These are phyloP conservation scores for Backusella circina DNA, from an alignment of 192 early-diverging fungal species.

Conservation along the genomic window DNA sequence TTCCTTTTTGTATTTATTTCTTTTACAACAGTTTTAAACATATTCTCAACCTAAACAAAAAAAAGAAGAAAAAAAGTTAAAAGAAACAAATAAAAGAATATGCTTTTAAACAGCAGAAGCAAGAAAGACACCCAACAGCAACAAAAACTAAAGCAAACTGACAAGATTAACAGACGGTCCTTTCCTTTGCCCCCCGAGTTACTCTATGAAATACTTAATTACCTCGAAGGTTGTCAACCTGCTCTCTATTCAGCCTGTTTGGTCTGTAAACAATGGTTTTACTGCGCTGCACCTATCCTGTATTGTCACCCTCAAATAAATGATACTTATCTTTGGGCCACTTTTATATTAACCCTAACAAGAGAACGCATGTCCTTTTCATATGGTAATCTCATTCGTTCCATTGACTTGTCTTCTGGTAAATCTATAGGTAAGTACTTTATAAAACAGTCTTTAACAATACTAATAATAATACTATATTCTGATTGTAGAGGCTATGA, in stretches of 20 bases:
- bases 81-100: not conserved
- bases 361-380: constrained; percentile 22
- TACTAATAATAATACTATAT: not conserved
- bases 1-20: not conserved
- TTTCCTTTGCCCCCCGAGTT: constrained; percentile 41
- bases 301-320: constrained; percentile 36
- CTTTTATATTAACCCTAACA: constrained; percentile 38
- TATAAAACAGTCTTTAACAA: not conserved
- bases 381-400: constrained; percentile 39
- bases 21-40: not conserved
- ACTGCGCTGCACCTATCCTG: constrained; percentile 35
- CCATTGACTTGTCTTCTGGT: constrained; percentile 39
- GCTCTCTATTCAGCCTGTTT: constrained; percentile 29
- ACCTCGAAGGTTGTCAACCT: constrained; percentile 22
- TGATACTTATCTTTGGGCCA: constrained; percentile 45
- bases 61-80: no score
- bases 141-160: not conserved
- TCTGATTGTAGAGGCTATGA: not conserved
- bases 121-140: not conserved
- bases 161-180: not conserved
- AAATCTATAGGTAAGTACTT: constrained; percentile 16
- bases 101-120: not conserved
- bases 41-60: not conserved
- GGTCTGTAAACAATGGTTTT: constrained; percentile 41
- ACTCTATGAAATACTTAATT: constrained; percentile 38